phyloP scores from a whole-genome alignment of 2,329 filamentous ascomycete genomes.

The Phaeosphaeriaceae sp. region DNA sequence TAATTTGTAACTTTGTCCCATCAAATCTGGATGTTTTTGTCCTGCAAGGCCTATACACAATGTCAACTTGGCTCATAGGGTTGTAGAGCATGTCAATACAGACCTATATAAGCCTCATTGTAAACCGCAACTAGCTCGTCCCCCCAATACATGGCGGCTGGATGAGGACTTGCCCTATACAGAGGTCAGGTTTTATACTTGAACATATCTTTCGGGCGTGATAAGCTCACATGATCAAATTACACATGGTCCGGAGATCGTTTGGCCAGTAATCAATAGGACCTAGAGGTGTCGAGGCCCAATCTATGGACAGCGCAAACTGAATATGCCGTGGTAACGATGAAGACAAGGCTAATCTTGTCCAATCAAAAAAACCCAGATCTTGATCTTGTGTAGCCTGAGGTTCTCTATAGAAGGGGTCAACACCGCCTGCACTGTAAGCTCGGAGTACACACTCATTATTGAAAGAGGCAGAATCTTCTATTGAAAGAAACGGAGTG shows the following conservation, averaged over 20 bases:
- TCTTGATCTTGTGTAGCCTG: conserved; percentile 35
- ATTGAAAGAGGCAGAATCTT: conserved; percentile 37
- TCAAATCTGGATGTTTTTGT: conserved; percentile 75
- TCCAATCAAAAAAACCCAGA: conserved; percentile 79
- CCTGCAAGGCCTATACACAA: conserved; percentile 63
- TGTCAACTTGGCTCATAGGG: conserved; percentile 3
- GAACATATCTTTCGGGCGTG: background rate
- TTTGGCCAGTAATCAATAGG: conserved; percentile 76
- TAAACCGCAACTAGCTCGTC: conserved; percentile 71
- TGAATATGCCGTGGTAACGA: conserved; percentile 73
- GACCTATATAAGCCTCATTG: conserved; percentile 69
- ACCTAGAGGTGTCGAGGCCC: conserved; percentile 74
- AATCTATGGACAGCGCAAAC: conserved; percentile 74
- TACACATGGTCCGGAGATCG: conserved; percentile 78
- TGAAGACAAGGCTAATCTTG: conserved; percentile 68
- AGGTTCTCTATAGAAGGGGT: conserved; percentile 45
- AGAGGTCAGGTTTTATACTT: background rate
- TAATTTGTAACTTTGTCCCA: conserved; percentile 73
- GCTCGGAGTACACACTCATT: conserved; percentile 52
- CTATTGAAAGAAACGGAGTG: conserved; percentile 26
- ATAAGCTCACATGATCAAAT: conserved; percentile 70
- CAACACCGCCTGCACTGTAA: conserved; percentile 48
- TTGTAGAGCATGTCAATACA: background rate
- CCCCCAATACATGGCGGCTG: conserved; percentile 82
- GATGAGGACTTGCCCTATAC: conserved; percentile 51